Base-by-base conservation (phyloP, 208 protist genomes). In the Leishmania aethiopica region DNA sequence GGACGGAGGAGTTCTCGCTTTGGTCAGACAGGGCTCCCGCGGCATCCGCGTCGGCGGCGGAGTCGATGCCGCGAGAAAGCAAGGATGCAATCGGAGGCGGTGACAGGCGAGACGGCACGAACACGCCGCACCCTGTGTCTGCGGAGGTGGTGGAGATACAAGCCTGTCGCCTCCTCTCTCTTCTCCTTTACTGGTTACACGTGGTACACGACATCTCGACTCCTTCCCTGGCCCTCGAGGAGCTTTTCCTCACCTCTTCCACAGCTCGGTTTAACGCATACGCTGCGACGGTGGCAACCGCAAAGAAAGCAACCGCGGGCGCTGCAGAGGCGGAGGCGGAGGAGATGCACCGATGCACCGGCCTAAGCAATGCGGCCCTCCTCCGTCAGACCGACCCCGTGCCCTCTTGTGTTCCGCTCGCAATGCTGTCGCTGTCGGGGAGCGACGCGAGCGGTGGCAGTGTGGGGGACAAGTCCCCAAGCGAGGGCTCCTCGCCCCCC, bases 101-200 rank as follows among this genome's bases (percentile, higher is more conserved):
- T 71, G 76, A 69, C 37, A 37, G 45, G 37, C 40, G 45, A 51
- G 42, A 51, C 42, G 45, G 10, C 28, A 47, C 53, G 51, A 11
- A 11, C 22, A 74, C 70, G 45, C 42, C 8, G 35, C 25, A 53
- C 28, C 17, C 35, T 42, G 45, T 77, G 73, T n/a, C 73, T 77
- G 73, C 67, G 19, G 78, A 77, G 32, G 78, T 67, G 49, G 78
- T 83, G 3, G 73, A 83, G 74, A 67, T 73, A 40, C 83, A 83
- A 62, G 78, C 64, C 64, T 83, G 78, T 69, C 78, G 83, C n/a
- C 74, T 86, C 19, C 66, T 86, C 15, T 83, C 78, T 28, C 75
- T 86, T 5, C 47, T 83, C 2, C 73, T 86, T 35, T 86, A 83
- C 60, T 86, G 83, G 83, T 77, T 86, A 75, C 78, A 83, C 57